Base-by-base conservation (phyloP, 371 early-diverging fungal genomes). In the Rhizopus microsporus region DNA sequence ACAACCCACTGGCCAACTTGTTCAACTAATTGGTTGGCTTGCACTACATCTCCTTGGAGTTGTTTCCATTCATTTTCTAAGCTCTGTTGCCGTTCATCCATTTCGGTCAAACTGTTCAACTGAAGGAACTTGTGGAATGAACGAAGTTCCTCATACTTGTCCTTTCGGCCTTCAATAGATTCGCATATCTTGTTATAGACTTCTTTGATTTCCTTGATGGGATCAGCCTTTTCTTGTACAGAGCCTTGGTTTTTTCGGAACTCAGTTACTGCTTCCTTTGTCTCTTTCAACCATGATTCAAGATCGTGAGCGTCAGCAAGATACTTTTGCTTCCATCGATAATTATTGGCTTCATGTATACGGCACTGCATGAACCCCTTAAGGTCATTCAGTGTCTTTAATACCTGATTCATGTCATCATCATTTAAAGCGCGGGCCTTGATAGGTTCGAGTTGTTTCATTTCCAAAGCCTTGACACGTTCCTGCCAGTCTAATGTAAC, bases 401-500 rank as follows among this genome's bases (percentile, higher is more conserved):
- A 23, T 15, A 54, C 53, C 10, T 43, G 17, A 12, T n/a, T 31
- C 8, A 33, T 29, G 39, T 49, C 56, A 63, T 64, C 15, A 42
- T 29, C 56, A 53, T 15, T 49, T 56, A 6, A 12, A 5, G 60
- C 16, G 7, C 60, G 51, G 8, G 30, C 17, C 17, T 31, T 47
- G 35, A 65, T 65, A 9, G 43, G 38, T 17, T 67, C 60, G 7
- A 63, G 35, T 23, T 16, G 47, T 9, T 49, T 46, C 6, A 23
- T 16, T 23, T 66, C 60, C 5, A 72, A 29, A 37, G 13, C 3
- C 7, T 63, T 47, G 6, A 60, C 33, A 1, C 60, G 40, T 10
- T 63, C 47, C 35, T 70, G 70, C 74, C 74, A 73, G 10, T 56
- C 51, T 4, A 49, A 57, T 2, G 62, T 4, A 1, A 59, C 23